Evolutionary conservation across 2,329 filamentous ascomycete genomes (phyloP).

Genomic region (Ceratocystis lukuohia): DNA sequence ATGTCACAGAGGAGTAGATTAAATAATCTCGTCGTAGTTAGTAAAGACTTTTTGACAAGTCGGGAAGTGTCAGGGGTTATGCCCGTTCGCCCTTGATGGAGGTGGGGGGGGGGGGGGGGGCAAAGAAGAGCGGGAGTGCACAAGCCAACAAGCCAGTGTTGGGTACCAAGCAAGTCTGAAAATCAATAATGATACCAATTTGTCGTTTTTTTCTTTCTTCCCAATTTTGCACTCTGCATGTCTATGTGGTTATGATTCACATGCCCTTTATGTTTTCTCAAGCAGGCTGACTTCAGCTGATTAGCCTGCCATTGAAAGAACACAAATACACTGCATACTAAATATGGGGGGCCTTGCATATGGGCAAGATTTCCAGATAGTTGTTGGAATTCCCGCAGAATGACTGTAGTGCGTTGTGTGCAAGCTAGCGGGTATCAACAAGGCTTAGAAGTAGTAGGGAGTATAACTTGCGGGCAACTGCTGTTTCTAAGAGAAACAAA

Average conservation of each 20-base stretch:
- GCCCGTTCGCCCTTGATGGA: neutral
- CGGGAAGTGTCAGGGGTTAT: neutral
- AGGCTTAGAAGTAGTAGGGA: neutral
- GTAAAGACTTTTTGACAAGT: conserved; percentile 9
- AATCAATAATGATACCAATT: neutral
- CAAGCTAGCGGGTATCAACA: neutral
- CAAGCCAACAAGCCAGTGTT: neutral
- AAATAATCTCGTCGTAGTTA: conserved; percentile 1
- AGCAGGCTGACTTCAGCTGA: conserved; percentile 1
- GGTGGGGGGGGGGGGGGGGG: neutral
- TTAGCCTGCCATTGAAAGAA: neutral
- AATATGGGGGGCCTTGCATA: too few relatives aligned
- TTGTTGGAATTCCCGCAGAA: neutral
- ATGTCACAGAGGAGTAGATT: conserved; percentile 2
- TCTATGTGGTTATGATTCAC: neutral
- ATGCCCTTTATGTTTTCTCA: neutral
- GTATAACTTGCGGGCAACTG: neutral
- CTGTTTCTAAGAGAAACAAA: neutral
- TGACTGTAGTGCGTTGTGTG: neutral
- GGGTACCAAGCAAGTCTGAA: neutral
- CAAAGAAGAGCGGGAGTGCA: neutral
- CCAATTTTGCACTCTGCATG: neutral
- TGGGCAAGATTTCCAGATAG: neutral
- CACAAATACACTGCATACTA: neutral
- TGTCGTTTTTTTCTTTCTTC: neutral